Evolutionary conservation across 1,139 yeast genomes (phyloP).

Genomic region (Zygosaccharomyces sapae): DNA sequence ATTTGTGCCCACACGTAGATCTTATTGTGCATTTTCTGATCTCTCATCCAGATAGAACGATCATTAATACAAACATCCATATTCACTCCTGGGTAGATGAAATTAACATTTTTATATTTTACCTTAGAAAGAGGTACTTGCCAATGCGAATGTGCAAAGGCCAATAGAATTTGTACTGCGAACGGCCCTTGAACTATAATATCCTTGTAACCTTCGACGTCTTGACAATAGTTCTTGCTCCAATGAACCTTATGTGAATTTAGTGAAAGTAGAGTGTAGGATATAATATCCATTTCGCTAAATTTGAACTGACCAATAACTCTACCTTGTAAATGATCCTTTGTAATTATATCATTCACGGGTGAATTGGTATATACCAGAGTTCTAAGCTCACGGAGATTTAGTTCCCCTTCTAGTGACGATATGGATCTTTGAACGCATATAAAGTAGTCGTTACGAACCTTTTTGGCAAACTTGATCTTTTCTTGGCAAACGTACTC

Average conservation of each 20-base stretch:
- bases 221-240: conserved; percentile 50
- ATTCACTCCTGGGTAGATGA: conserved; percentile 22
- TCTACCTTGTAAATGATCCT: conserved; percentile 3
- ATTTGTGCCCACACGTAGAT: conserved; percentile 14
- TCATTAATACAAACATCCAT: conserved; percentile 10
- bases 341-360: conserved; percentile 5
- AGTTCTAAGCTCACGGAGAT: conserved; percentile 35
- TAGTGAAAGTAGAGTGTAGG: conserved; percentile 70
- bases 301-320: conserved; percentile 19
- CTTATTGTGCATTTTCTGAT: conserved; percentile 8
- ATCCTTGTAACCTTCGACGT: conserved; percentile 56
- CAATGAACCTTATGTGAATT: conserved; percentile 83
- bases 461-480: conserved; percentile 38
- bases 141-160: conserved; percentile 41
- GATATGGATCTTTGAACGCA: conserved; percentile 42
- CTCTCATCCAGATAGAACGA: conserved; percentile 14
- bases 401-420: conserved; percentile 17
- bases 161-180: conserved; percentile 54
- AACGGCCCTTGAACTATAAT: conserved; percentile 81
- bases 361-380: conserved; percentile 37
- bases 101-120: conserved; percentile 26
- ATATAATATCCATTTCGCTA: conserved; percentile 40
- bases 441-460: conserved; percentile 44
- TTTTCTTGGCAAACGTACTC: conserved; percentile 45
- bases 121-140: conserved; percentile 12